Conservation (phyloP, 2,329 filamentous ascomycete species). For the Talaromyces verruculosus region DNA sequence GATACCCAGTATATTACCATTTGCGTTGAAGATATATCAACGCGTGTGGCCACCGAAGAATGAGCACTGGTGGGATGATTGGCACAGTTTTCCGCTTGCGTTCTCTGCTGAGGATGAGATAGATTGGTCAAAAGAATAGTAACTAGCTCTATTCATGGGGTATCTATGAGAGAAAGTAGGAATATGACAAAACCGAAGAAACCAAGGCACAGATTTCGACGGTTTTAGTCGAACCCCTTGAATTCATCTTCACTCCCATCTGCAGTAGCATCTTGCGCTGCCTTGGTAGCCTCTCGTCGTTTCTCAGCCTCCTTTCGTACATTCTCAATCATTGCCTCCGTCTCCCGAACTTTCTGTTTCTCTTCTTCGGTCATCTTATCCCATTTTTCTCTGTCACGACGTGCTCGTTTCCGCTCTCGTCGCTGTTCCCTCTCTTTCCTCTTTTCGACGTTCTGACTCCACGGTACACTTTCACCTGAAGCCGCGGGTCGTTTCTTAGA, state of each 20-base stretch:
- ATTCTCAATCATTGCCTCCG: constrained; percentile 63
- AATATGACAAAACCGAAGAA: not conserved
- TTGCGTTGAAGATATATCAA: not conserved
- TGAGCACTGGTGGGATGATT: not conserved
- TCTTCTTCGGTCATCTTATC: constrained; percentile 70
- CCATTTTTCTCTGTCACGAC: constrained; percentile 62
- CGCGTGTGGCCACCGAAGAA: not conserved
- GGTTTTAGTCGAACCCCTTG: constrained; percentile 30
- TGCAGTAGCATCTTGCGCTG: not conserved
- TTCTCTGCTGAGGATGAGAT: constrained; percentile 5
- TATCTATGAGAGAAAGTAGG: constrained; percentile 4
- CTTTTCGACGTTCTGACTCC: constrained; percentile 69
- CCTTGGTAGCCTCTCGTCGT: constrained; percentile 23
- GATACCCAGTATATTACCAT: not conserved
- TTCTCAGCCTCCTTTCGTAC: constrained; percentile 60
- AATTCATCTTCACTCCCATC: constrained; percentile 53
- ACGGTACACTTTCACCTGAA: constrained; percentile 65
- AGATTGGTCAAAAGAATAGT: constrained; percentile 1
- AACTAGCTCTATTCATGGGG: not conserved
- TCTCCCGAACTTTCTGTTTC: constrained; percentile 61
- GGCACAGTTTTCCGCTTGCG: constrained; percentile 9
- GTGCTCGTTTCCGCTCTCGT: constrained; percentile 64
- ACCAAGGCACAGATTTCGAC: not conserved
- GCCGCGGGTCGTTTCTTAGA: constrained; percentile 53
- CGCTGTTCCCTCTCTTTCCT: constrained; percentile 63